phyloP scores from a whole-genome alignment of 1,284 basidiomycete species.

The Cryptococcus maquisensis region DNA sequence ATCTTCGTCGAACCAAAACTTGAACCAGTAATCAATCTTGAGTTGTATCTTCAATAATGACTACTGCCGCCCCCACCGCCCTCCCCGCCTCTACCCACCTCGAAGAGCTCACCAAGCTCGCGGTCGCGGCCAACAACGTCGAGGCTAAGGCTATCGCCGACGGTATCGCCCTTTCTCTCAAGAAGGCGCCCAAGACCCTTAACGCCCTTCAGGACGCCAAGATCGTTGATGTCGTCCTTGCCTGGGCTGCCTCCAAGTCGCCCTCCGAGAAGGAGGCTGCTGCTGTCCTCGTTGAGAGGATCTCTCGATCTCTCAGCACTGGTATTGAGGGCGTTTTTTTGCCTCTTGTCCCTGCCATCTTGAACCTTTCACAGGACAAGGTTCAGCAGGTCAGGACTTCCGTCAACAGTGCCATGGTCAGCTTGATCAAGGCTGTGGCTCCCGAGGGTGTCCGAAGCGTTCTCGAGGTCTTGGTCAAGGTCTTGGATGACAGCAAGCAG shows the following conservation, averaged over 20 bases:
- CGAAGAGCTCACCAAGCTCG: constrained; percentile 38
- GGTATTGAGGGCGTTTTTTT: constrained; percentile 78
- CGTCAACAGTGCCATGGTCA: constrained; percentile 75
- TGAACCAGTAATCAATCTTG: neutral
- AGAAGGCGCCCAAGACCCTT: constrained; percentile 38
- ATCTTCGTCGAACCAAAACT: neutral
- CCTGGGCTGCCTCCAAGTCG: constrained; percentile 78
- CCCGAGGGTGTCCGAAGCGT: constrained; percentile 75
- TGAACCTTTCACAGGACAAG: constrained; percentile 90
- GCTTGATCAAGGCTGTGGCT: constrained; percentile 77
- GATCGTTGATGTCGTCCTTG: constrained; percentile 62
- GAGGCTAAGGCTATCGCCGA: constrained; percentile 48
- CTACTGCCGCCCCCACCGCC: constrained; percentile 34
- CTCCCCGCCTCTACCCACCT: constrained; percentile 39
- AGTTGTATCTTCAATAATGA: constrained; percentile 21
- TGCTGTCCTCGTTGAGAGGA: constrained; percentile 75
- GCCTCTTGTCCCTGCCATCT: constrained; percentile 69
- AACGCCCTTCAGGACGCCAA: constrained; percentile 38
- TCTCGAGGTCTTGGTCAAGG: constrained; percentile 66
- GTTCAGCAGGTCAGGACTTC: constrained; percentile 85
- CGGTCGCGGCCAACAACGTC: constrained; percentile 37
- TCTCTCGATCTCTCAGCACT: constrained; percentile 67
- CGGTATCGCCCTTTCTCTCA: constrained; percentile 37
- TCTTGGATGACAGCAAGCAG: constrained; percentile 73
- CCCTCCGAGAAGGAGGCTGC: constrained; percentile 90